These are phyloP conservation scores for Davidsoniella neocaledoniae DNA, from an alignment of 2,329 filamentous ascomycete genomes.

Conservation along the genomic window DNA sequence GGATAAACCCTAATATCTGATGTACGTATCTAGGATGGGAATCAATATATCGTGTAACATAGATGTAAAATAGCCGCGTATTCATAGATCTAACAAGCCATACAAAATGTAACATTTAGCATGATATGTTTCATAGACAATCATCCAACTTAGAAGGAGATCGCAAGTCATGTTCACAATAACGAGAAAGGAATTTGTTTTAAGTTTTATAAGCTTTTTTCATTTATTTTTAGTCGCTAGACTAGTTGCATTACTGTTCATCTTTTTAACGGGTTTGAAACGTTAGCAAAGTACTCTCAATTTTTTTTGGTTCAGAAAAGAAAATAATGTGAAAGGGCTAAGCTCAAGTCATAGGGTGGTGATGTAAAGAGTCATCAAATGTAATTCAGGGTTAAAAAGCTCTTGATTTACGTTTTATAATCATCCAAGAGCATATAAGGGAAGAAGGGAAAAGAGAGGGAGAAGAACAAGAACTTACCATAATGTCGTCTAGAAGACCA, in stretches of 20 bases:
- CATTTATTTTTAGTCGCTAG: slow-evolving; percentile 11
- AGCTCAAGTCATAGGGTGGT: slow-evolving; percentile 37
- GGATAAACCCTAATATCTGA: background rate
- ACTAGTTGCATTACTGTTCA: slow-evolving; percentile 1
- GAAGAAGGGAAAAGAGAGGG: slow-evolving; percentile 12
- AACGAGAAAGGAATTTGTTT: slow-evolving; percentile 11
- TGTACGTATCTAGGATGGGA: no score
- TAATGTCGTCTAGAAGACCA: slow-evolving; percentile 14
- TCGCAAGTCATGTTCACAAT: background rate
- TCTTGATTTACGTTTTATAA: slow-evolving; percentile 39
- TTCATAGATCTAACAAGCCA: background rate
- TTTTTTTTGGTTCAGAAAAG: background rate
- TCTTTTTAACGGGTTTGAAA: background rate
- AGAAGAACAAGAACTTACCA: slow-evolving; percentile 25
- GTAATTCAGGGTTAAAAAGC: slow-evolving; percentile 51
- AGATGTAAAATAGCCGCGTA: background rate
- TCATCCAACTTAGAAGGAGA: background rate
- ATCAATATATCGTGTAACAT: background rate
- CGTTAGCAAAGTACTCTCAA: slow-evolving; percentile 7
- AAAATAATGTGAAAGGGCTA: background rate
- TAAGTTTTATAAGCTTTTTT: slow-evolving; percentile 17
- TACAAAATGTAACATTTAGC: background rate
- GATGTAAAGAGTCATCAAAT: slow-evolving; percentile 41
- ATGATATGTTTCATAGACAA: no score
- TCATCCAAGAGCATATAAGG: slow-evolving; percentile 28